These are phyloP conservation scores for Cryptosporidium tyzzeri DNA, from an alignment of 169 alveolate species.

Conservation along the genomic window DNA sequence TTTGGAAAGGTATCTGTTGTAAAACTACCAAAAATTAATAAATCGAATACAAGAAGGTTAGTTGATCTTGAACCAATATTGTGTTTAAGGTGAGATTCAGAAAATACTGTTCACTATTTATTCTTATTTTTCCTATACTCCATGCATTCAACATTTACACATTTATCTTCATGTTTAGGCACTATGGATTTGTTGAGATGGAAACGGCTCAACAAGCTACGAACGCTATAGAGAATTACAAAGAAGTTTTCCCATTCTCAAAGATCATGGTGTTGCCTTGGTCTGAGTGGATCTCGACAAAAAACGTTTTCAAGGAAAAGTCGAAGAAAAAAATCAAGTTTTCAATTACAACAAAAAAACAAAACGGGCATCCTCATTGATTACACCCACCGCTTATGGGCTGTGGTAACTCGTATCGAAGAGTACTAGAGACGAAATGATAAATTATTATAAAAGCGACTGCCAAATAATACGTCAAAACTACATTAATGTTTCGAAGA, in stretches of 20 bases:
- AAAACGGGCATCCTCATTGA: too few relatives aligned
- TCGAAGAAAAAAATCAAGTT: conserved; percentile 8
- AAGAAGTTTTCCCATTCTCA: conserved; percentile 34
- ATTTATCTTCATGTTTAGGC: not conserved
- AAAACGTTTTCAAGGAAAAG: conserved; percentile 1
- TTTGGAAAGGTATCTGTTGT: conserved; percentile 64
- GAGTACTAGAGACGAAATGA: not conserved
- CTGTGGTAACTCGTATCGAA: not conserved
- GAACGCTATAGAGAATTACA: conserved; percentile 39
- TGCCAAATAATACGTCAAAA: not conserved
- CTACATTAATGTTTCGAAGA: conserved; percentile 9
- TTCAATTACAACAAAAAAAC: too few relatives aligned
- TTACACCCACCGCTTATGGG: not conserved
- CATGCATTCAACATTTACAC: not conserved
- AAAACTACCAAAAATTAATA: conserved; percentile 62
- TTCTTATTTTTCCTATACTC: not conserved
- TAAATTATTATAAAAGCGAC: conserved; percentile 1
- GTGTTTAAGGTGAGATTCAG: not conserved
- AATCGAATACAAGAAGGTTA: conserved; percentile 60
- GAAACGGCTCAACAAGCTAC: conserved; percentile 66
- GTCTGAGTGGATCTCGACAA: conserved; percentile 55
- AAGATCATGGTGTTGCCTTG: conserved; percentile 48
- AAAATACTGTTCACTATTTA: not conserved
- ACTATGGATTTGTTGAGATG: conserved; percentile 73
- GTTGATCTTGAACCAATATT: not conserved